A percentile compares a stretch with the other conserved stretches of the same genome.
phyloP scores from a whole-genome alignment of 768 basidiomycete genomes.

The Amanita phalloides region DNA sequence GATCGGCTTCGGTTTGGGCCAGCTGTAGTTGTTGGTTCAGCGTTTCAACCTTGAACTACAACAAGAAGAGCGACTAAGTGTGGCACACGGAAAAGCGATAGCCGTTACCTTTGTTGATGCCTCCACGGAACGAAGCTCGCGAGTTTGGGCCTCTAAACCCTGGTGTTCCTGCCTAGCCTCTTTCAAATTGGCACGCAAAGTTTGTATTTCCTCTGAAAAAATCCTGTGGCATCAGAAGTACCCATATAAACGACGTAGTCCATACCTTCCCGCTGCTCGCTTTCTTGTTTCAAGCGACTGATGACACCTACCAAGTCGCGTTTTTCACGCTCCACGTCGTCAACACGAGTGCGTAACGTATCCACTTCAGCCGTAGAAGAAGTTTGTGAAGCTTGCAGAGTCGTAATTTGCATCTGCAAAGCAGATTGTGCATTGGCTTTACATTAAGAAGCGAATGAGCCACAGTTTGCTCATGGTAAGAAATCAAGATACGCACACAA shows the following conservation, averaged over 20 bases:
- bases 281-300: slow-evolving; percentile 73
- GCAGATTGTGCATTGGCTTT: slow-evolving; percentile 34
- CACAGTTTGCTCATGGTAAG: not conserved
- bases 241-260: slow-evolving; percentile 10
- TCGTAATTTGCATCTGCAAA: slow-evolving; percentile 44
- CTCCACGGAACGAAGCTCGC: slow-evolving; percentile 66
- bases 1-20: slow-evolving; percentile 66
- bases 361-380: slow-evolving; percentile 55
- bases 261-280: slow-evolving; percentile 62
- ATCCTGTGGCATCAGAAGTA: slow-evolving; percentile 6
- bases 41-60: slow-evolving; percentile 79
- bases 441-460: slow-evolving; percentile 10
- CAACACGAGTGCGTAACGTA: slow-evolving; percentile 44
- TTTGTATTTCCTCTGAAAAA: slow-evolving; percentile 59
- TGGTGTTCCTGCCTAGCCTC: slow-evolving; percentile 69
- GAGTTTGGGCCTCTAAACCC: slow-evolving; percentile 50
- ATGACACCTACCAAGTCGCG: slow-evolving; percentile 78
- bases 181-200: slow-evolving; percentile 56
- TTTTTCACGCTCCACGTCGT: slow-evolving; percentile 83
- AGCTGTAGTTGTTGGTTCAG: slow-evolving; percentile 74
- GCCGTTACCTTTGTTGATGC: slow-evolving; percentile 59
- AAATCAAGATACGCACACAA: slow-evolving; percentile 36
- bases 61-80: not conserved
- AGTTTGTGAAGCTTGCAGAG: slow-evolving; percentile 47
- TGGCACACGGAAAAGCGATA: no score